Evolutionary conservation across 139 green algal species (phyloP), one percentile per base, ranked within the genome.

Genomic region (Tetradesmus lagerheimii): DNA sequence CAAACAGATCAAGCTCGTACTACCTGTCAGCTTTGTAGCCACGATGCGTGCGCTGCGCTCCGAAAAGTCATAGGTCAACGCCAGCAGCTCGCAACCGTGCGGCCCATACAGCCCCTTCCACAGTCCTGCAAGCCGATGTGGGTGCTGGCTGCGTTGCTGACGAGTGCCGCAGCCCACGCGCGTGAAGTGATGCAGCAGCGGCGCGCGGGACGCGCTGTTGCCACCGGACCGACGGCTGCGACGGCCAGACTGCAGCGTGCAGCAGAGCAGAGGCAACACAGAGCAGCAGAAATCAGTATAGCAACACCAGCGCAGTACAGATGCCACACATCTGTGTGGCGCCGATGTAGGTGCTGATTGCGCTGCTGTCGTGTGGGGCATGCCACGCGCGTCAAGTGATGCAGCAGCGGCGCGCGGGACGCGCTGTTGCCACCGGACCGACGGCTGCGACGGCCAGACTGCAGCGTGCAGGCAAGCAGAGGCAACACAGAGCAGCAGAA

Each of bases 41-140:
- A 92, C 80, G 47, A 94, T 89, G 12, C 64, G 74, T 2, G 88
- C 87, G 14, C 64, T 29, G 4, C 47, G 64, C 14, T 78, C 84
- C 0, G 29, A 39, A 37, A 89, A 90, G 62, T 93, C 89, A 66
- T 93, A 92, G 1, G 18, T n/a, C 11, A 94, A 4, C 0, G 81
- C 82, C 27, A 93, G 20, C 14, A 93, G 41, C 86, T 94, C 92
- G 37, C 86, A 78, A 6, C 92, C 92, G 34, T 94, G 92, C 0
- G 89, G 85, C 29, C 92, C 90, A 77, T 94, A 94, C 88, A 93
- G 31, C 14, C 90, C 92, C 90, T 91, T 87, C 75, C 71, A 93
- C 66, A 93, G 76, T 11, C 89, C 89, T 67, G 84, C 84, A 9
- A 93, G 41, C 18, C 80, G 84, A 3, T 91, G 88, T 29, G 89